phyloP scores from a whole-genome alignment of 78 protist species.

The Neovahlkampfia damariscottae region DNA sequence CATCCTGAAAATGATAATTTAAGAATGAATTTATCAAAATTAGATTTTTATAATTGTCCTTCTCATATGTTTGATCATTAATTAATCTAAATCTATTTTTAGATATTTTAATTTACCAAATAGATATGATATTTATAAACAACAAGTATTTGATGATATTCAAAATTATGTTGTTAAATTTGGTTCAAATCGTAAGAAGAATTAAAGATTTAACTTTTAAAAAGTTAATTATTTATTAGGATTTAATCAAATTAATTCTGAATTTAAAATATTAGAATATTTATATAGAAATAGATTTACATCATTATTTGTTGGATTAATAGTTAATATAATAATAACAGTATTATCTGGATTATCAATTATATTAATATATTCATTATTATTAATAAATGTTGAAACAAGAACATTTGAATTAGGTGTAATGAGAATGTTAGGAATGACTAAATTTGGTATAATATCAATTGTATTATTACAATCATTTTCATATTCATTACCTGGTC shows the following conservation, averaged over 20 bases:
- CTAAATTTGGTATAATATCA: conserved; percentile 36
- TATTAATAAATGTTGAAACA: conserved; percentile 69
- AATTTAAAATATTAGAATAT: neutral
- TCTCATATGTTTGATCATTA: no score
- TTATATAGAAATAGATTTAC: conserved; percentile 31
- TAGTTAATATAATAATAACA: conserved; percentile 50
- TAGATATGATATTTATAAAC: no score
- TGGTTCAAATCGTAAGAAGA: no score
- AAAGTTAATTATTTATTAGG: no score
- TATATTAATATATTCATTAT: conserved; percentile 69
- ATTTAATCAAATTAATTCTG: neutral
- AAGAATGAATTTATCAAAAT: no score
- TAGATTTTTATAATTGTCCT: no score
- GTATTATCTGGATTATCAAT: conserved; percentile 44
- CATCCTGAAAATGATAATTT: no score
- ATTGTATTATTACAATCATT: conserved; percentile 49
- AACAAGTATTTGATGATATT: no score
- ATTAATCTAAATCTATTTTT: no score
- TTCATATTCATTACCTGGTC: conserved; percentile 60
- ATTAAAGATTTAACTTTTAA: no score
- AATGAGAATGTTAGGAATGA: conserved; percentile 64
- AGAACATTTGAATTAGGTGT: conserved; percentile 80
- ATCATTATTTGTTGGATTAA: conserved; percentile 58
- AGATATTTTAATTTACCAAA: no score
- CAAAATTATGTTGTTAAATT: no score